Base-by-base conservation (phyloP, 169 alveolate species). In the Plasmodium gallinaceum region DNA sequence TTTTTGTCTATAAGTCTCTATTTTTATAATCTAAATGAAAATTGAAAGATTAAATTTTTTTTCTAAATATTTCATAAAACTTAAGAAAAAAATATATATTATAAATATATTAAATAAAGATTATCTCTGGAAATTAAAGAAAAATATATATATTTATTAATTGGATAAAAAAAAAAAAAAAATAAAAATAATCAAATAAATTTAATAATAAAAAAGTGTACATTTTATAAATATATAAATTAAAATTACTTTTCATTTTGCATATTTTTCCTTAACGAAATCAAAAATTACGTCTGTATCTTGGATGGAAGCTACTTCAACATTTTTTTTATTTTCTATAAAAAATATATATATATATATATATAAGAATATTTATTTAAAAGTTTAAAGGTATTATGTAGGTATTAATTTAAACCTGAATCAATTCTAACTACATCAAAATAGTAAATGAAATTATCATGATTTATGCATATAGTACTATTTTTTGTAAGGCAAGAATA, bases 221-320 rank as follows among this genome's bases (percentile, higher is more conserved):
- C 37, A 7, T 22, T 22, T 14, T 18, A 39, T 7, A 7, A 20
- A 18, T 24, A 32, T 14, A 26, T 16, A 54, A 46, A 24, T 16
- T 26, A 5, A 22, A 39, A 14, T 51, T 51, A 46, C 5, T 43
- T 69, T 26, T 46, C 14, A 7, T 57, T 42, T 74, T 74, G 46
- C 46, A 69, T 78, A 78, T 65, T 78, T 78, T 51, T 78, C 89
- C 68, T 78, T 78, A n/a, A 78, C 89, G 42, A 78, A 78, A 43
- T 78, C 89, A 37, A 78, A 78, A 26, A 78, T 65, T 4, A 78
- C 89, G 10, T 78, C 78, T 10, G 89, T 58, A 26, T 78, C 89
- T 62, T 78, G 89, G 8, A 78, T 78, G 39, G 89, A 78, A 14
- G 89, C 89, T 8, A 78, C 89, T 78, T 78, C 89, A 37, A 66